phyloP scores from a whole-genome alignment of 148 eudicot genomes.

The Chenopodium formosanum region DNA sequence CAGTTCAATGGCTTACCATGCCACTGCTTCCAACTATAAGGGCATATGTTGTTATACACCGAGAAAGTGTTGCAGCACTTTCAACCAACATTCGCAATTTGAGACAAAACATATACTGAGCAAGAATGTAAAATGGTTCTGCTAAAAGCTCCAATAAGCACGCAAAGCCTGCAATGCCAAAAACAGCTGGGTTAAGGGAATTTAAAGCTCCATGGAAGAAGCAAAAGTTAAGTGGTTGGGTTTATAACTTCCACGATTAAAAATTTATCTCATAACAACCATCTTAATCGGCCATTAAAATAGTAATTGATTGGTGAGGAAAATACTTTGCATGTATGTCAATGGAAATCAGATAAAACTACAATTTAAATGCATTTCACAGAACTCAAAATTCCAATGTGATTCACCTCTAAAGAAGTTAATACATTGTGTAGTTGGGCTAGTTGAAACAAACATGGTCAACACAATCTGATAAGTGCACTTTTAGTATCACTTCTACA shows the following conservation, averaged over 20 bases:
- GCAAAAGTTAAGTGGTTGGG: not conserved
- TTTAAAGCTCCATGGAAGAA: not conserved
- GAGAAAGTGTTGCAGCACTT: conserved; percentile 77
- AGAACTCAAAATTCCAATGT: not conserved
- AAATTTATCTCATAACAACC: not conserved
- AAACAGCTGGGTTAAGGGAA: not conserved
- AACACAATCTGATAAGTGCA: not conserved
- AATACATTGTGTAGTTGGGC: not conserved
- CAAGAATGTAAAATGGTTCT: conserved; percentile 88
- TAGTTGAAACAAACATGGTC: not conserved
- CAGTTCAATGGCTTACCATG: conserved; percentile 48
- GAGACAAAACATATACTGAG: conserved; percentile 86
- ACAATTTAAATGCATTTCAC: not conserved
- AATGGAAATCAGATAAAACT: not conserved
- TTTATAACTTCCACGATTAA: not conserved
- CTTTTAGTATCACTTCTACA: not conserved
- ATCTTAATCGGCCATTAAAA: not conserved
- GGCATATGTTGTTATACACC: conserved; percentile 65
- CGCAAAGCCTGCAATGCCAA: conserved; percentile 65
- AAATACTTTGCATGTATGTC: no score
- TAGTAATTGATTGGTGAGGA: not conserved
- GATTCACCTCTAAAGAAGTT: not conserved
- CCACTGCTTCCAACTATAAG: conserved; percentile 58
- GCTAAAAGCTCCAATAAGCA: conserved; percentile 91
- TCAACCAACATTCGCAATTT: conserved; percentile 79